Percentiles rank a stretch among this genome's conserved stretches.
Evolutionary conservation across 768 basidiomycete genomes (phyloP).

Genomic region (Collybia mongolica): DNA sequence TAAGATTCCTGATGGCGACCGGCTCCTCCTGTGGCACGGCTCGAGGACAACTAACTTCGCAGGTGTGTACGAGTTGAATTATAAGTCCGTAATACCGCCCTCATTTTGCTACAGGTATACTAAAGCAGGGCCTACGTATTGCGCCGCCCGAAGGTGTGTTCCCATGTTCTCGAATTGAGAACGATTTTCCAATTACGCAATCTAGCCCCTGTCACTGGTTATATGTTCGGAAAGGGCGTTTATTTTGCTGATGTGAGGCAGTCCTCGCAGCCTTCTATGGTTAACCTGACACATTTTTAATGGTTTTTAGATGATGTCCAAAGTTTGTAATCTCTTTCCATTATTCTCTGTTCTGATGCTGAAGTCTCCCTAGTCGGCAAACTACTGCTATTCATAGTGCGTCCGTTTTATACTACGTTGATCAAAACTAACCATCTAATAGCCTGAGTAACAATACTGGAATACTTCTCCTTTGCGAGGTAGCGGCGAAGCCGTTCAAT

Average conservation of each 20-base stretch:
- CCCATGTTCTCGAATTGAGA: not conserved
- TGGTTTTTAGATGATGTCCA: conserved; percentile 56
- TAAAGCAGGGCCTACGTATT: conserved; percentile 62
- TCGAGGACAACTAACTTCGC: conserved; percentile 64
- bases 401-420: conserved; percentile 13
- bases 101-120: conserved; percentile 37
- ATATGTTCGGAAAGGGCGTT: conserved; percentile 69
- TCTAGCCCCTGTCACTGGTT: conserved; percentile 51
- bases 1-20: conserved; percentile 43
- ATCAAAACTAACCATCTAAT: conserved; percentile 3
- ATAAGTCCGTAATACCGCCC: not conserved
- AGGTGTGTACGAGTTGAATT: conserved; percentile 23
- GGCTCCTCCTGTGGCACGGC: conserved; percentile 63
- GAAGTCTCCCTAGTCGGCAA: conserved; percentile 40
- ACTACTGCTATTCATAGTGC: conserved; percentile 52
- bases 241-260: conserved; percentile 59
- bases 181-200: not conserved
- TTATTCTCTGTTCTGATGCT: not conserved
- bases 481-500: conserved; percentile 54
- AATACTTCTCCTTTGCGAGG: conserved; percentile 60
- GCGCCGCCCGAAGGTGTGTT: conserved; percentile 58
- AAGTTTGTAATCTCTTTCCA: conserved; percentile 30
- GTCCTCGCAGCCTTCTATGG: not conserved
- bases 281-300: not conserved
- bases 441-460: conserved; percentile 52